phyloP scores from a whole-genome alignment of 331 rosid genomes.

The Phaseolus coccineus region DNA sequence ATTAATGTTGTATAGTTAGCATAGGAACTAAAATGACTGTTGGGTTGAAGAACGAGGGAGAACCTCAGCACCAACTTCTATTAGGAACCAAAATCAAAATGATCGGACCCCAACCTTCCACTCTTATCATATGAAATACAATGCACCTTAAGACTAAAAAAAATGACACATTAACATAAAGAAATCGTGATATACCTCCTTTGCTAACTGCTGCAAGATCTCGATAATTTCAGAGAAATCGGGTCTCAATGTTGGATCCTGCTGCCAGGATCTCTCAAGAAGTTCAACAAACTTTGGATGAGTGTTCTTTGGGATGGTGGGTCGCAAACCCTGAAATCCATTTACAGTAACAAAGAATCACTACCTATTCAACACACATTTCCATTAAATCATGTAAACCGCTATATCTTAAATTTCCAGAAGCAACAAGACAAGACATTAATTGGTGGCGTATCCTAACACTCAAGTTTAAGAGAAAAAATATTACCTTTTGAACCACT shows the following conservation, averaged over 20 bases:
- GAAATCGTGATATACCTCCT: slow-evolving; percentile 61
- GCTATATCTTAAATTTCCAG: neutral
- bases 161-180: neutral
- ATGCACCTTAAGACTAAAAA: neutral
- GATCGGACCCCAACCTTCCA: neutral
- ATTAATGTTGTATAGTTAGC: neutral
- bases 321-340: slow-evolving; percentile 78
- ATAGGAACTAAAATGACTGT: neutral
- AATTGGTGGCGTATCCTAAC: slow-evolving; percentile 23
- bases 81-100: neutral
- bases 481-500: slow-evolving; percentile 85
- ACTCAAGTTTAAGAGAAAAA: slow-evolving; percentile 9
- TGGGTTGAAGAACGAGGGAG: neutral
- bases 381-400: slow-evolving; percentile 31
- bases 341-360: slow-evolving; percentile 15
- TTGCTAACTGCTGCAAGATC: slow-evolving; percentile 64
- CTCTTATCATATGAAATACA: neutral
- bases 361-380: neutral
- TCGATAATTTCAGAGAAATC: slow-evolving; percentile 84
- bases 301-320: slow-evolving; percentile 82
- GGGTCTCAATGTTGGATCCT: slow-evolving; percentile 80
- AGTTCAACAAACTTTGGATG: slow-evolving; percentile 82
- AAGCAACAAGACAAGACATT: slow-evolving; percentile 22
- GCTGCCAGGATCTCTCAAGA: slow-evolving; percentile 92
- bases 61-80: neutral